These are phyloP conservation scores for Petunia secreta DNA, from an alignment of 257 asterid genomes.

Conservation along the genomic window DNA sequence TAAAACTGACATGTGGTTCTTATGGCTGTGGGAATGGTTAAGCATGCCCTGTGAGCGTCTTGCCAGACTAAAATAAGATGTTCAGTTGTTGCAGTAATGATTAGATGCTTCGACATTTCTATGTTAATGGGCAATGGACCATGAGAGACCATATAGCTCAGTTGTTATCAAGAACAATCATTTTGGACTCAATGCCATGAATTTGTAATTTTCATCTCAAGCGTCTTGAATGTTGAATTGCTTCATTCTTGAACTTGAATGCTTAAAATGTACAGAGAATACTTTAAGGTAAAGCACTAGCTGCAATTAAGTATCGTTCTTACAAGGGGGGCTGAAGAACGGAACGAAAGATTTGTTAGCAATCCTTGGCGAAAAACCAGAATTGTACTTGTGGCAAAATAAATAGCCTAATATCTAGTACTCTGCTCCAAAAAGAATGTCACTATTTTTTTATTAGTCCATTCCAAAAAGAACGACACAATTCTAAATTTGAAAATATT, in stretches of 20 bases:
- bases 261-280: neutral
- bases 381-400: no score
- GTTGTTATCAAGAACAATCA: neutral
- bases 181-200: neutral
- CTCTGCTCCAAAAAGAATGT: no score
- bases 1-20: neutral
- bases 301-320: no score
- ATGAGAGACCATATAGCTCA: no score
- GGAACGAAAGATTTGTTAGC: no score
- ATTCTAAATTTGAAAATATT: no score
- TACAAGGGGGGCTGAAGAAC: no score
- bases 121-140: neutral
- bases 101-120: neutral
- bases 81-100: neutral
- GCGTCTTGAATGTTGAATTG: neutral
- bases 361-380: no score
- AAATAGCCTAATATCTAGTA: no score
- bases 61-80: constrained; percentile 10
- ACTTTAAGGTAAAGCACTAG: neutral
- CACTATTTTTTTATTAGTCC: no score
- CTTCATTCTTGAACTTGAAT: neutral
- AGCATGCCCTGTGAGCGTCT: neutral
- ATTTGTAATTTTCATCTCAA: neutral
- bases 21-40: neutral
- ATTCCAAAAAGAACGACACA: no score